These are phyloP conservation scores for Leptomonas pyrrhocoris DNA, from an alignment of 208 protist species.

Conservation along the genomic window DNA sequence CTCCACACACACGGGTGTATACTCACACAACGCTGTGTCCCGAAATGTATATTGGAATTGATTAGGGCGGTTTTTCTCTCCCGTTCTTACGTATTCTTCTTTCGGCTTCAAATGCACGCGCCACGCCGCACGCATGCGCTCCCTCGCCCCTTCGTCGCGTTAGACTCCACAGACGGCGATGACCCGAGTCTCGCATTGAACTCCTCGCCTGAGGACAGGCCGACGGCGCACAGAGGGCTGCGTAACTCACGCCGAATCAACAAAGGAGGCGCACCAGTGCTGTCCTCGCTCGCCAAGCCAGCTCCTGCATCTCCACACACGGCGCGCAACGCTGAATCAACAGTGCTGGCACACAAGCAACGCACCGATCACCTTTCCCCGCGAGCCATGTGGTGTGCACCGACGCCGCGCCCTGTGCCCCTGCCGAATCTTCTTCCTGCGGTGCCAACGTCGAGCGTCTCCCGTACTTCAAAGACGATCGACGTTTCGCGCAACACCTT, in stretches of 20 bases:
- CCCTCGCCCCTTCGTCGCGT: not conserved
- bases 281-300: not conserved
- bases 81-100: not conserved
- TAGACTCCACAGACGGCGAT: not conserved
- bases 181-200: not conserved
- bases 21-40: too few species aligned
- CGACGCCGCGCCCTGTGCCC: slow-evolving; percentile 9
- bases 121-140: slow-evolving; percentile 19
- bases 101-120: slow-evolving; percentile 17
- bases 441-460: not conserved
- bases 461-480: not conserved
- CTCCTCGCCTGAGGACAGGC: not conserved
- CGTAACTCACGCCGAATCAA: not conserved
- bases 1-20: too few species aligned
- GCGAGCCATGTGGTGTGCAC: slow-evolving; percentile 21
- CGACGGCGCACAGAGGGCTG: not conserved
- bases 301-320: too few species aligned
- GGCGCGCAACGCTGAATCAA: not conserved
- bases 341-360: not conserved
- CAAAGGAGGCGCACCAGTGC: not conserved
- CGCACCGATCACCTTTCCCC: not conserved
- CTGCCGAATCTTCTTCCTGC: slow-evolving; percentile 3
- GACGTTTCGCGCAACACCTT: not conserved
- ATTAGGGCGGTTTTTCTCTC: not conserved
- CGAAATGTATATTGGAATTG: not conserved